Evolutionary conservation across 768 basidiomycete genomes (phyloP), one percentile per base, ranked within the genome.

Genomic region (Tricholoma hemisulphureum): DNA sequence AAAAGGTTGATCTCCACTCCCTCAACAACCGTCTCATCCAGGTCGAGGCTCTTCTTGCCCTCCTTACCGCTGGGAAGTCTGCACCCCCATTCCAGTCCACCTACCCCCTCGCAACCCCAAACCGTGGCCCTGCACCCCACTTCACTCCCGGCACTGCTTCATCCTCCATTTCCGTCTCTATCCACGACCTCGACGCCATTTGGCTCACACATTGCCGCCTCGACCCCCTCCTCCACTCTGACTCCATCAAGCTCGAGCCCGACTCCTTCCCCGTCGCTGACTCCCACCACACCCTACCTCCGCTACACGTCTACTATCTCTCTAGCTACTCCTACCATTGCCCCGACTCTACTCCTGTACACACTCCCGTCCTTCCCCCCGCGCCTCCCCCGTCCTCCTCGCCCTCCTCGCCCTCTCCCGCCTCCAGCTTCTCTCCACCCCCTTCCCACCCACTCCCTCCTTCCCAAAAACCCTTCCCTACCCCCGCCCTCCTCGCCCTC

Each of bases 1-100:
- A 93, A 75, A 93, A 93, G 82, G 86, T 93, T 43, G 91, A 93
- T 70, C 76, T 93, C 2, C 91, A 93, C 65, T 89, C 89, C 1
- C 79, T 93, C 37, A 88, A 93, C 66, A 93, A 93, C 70, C 83
- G 91, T 11, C 78, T 92, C 26, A 83, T 88, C 26, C 80, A 83
- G 57, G 80, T 92, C 60, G 91, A 93, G 72, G 72, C 83, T 2
- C 74, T 80, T 43, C 71, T 89, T 16, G 78, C 81, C 4, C 77
- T 83, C 63, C 68, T 85, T 4, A 76, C 77, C 5, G 67, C 73
- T 39, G 78, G 78, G 8, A 71, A 75, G 59, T 67, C 67, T 14
- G 67, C 72, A 6, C 68, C 71, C 6, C 65, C 72, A 9, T 77
- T 77, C 59, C 69, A 77, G 65, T 71, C 73, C 4, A 67, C 70